phyloP scores from a whole-genome alignment of 345 rosid species.

The Noccaea bulbosa region DNA sequence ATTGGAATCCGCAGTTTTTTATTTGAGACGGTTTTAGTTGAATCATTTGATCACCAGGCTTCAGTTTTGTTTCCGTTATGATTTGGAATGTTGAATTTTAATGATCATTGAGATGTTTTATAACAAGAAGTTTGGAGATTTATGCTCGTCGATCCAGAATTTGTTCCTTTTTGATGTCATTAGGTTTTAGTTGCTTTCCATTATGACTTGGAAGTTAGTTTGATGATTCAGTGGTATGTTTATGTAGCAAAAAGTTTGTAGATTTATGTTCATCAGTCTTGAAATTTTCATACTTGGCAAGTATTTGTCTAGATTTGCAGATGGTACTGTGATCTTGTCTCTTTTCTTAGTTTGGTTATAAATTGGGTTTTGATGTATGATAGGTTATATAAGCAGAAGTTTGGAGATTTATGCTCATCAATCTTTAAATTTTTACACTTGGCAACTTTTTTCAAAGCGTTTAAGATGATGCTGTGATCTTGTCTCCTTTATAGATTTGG shows the following conservation, averaged over 20 bases:
- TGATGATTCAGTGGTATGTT: neutral
- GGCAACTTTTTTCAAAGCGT: neutral
- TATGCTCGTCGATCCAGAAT: neutral
- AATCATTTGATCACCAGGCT: neutral
- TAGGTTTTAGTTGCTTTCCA: neutral
- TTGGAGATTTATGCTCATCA: neutral
- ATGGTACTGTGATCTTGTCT: neutral
- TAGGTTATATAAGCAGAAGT: neutral
- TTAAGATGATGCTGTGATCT: neutral
- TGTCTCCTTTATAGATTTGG: neutral
- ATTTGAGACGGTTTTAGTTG: neutral
- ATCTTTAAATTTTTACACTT: neutral
- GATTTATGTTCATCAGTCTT: neutral
- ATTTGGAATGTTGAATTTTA: neutral
- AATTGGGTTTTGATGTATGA: neutral
- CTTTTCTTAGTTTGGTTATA: neutral
- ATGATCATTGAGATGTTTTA: neutral
- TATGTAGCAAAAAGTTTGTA: neutral
- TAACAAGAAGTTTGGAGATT: neutral
- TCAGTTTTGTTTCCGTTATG: neutral
- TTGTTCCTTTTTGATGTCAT: neutral
- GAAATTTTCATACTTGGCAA: neutral
- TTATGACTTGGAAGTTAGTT: neutral
- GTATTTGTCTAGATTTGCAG: neutral
- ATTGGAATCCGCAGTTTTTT: neutral